These are phyloP conservation scores for Suillus bovinus DNA, from an alignment of 768 basidiomycete genomes.

Conservation along the genomic window DNA sequence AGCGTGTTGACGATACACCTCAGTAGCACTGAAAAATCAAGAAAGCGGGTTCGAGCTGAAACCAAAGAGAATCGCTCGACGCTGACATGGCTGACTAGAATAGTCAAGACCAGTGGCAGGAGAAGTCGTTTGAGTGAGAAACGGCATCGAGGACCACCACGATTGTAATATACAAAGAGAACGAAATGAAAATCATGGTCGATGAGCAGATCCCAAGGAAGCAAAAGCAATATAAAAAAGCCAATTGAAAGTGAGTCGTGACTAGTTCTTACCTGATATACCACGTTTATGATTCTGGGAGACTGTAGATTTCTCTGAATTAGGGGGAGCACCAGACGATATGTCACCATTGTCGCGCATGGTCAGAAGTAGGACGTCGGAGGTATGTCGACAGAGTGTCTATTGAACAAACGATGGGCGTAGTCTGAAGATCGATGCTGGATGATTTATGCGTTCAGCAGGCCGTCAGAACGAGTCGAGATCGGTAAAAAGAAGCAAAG, in stretches of 20 bases:
- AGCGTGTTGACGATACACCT: not conserved
- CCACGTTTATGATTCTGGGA: constrained; percentile 7
- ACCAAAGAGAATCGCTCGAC: not conserved
- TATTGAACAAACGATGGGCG: constrained; percentile 2
- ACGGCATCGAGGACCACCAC: not conserved
- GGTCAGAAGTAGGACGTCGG: constrained; percentile 9
- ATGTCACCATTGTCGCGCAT: constrained; percentile 1
- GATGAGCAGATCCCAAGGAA: not conserved
- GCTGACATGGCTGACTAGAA: not conserved
- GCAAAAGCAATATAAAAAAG: not conserved
- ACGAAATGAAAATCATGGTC: not conserved
- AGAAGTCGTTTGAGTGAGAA: not conserved
- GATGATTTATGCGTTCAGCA: not conserved
- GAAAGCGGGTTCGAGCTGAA: not conserved
- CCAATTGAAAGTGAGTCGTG: not conserved
- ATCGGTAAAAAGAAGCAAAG: not conserved
- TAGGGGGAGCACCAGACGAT: not conserved
- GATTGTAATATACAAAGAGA: not conserved
- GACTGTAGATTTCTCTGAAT: not conserved
- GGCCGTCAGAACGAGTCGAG: not conserved
- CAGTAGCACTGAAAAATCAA: not conserved
- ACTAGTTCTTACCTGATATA: constrained; percentile 6
- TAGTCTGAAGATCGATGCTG: not conserved
- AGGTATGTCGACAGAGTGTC: constrained; percentile 1
- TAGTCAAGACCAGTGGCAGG: not conserved